A percentile compares a stretch with the other conserved stretches of the same genome.
Conservation (phyloP, 129 eudicot species). For the Flaveria ramosissima region DNA sequence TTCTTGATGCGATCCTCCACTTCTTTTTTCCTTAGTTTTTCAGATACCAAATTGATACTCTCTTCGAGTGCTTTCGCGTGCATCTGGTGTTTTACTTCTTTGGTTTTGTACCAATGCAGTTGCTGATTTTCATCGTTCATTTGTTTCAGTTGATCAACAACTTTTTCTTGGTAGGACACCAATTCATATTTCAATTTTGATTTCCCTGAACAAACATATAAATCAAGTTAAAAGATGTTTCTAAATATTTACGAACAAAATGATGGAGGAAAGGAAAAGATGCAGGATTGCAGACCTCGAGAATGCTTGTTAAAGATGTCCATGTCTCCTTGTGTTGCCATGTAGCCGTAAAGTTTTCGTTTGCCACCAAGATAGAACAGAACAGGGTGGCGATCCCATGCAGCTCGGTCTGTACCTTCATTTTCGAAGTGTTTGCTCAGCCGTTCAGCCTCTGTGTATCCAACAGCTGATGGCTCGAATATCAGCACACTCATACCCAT, state of each 20-base stretch:
- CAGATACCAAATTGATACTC: conserved; percentile 37
- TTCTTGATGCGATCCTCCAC: conserved; percentile 54
- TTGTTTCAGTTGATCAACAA: conserved; percentile 55
- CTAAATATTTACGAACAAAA: neutral
- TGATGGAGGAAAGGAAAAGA: neutral
- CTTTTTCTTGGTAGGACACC: conserved; percentile 61
- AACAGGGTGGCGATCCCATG: conserved; percentile 49
- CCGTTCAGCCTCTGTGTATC: conserved; percentile 75
- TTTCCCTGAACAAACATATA: conserved; percentile 47
- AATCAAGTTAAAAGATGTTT: conserved; percentile 1
- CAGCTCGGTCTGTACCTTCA: conserved; percentile 51
- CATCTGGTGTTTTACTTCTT: conserved; percentile 44
- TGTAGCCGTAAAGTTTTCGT: conserved; percentile 73
- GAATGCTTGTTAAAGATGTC: conserved; percentile 67
- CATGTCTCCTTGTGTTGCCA: conserved; percentile 69
- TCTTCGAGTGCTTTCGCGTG: conserved; percentile 61
- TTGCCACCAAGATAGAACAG: conserved; percentile 59
- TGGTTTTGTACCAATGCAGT: conserved; percentile 48
- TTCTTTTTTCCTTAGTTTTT: conserved; percentile 50
- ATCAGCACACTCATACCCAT: conserved; percentile 75
- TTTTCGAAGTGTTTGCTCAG: conserved; percentile 67
- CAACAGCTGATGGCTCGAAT: conserved; percentile 77
- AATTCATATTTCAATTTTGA: conserved; percentile 60
- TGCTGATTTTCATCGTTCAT: conserved; percentile 88
- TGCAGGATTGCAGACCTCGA: conserved; percentile 42